phyloP scores from a whole-genome alignment of 2,329 filamentous ascomycete genomes.

The Helicocarpus griseus region DNA sequence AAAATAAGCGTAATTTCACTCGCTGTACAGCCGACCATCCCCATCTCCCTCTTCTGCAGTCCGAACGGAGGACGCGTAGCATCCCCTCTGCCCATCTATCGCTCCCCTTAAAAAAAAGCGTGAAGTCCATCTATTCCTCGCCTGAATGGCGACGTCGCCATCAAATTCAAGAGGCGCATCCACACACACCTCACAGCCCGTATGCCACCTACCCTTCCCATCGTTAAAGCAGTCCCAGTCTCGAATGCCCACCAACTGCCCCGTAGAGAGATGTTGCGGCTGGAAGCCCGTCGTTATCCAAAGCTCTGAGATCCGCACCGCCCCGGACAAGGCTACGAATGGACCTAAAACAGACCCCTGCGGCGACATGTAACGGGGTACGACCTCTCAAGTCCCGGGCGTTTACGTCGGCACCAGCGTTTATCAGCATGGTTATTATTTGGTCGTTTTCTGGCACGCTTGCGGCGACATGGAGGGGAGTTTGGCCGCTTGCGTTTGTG shows the following conservation, averaged over 20 bases:
- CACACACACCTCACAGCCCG: not conserved
- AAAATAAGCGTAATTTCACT: no score
- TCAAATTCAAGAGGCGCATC: not conserved
- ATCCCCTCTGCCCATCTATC: no score
- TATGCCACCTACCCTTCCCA: not conserved
- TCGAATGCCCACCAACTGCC: not conserved
- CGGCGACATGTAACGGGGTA: not conserved
- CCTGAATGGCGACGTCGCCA: no score
- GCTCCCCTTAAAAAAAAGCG: no score
- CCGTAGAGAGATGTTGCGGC: not conserved
- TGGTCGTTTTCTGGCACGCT: not conserved
- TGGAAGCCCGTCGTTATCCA: not conserved
- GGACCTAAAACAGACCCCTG: no score
- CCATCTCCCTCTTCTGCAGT: no score
- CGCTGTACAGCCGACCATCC: no score
- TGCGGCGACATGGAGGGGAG: not conserved
- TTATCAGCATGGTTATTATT: not conserved
- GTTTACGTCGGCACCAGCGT: not conserved
- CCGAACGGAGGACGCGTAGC: no score
- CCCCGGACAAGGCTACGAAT: not conserved
- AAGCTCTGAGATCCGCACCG: not conserved
- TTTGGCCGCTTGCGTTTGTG: not conserved
- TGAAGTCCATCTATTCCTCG: no score
- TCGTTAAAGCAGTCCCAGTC: not conserved
- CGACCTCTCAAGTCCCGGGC: not conserved